Evolutionary conservation across 208 protist genomes (phyloP).

Genomic region (Wallacemonas rigidus): DNA sequence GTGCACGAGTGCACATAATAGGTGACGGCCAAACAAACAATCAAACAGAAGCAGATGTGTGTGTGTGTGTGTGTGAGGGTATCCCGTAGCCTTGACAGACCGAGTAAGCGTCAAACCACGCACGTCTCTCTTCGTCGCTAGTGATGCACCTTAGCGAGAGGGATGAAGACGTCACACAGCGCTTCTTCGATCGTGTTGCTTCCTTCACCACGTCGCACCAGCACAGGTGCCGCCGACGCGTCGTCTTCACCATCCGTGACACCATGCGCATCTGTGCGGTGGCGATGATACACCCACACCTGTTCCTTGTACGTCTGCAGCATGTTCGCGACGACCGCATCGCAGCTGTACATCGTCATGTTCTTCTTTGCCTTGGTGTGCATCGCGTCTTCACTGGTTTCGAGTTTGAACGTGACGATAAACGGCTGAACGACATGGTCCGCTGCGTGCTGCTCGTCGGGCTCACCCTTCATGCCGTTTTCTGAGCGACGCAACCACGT

Average conservation of each 20-base stretch:
- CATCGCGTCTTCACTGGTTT: conserved; percentile 71
- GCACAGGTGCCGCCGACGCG: conserved; percentile 31
- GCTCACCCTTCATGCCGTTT: neutral
- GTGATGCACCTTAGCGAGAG: conserved; percentile 11
- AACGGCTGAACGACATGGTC: conserved; percentile 30
- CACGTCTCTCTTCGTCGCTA: neutral
- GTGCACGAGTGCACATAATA: neutral
- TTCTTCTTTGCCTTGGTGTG: conserved; percentile 73
- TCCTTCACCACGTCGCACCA: conserved; percentile 30
- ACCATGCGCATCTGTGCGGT: too few species aligned
- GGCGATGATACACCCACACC: conserved; percentile 62
- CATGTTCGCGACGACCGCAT: conserved; percentile 85
- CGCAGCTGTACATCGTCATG: conserved; percentile 60
- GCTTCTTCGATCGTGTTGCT: conserved; percentile 51
- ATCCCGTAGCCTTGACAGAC: too few species aligned
- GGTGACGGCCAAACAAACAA: neutral
- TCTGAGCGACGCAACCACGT: conserved; percentile 51
- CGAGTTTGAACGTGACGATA: conserved; percentile 83
- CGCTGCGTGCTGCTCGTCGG: conserved; percentile 1
- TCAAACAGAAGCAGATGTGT: neutral
- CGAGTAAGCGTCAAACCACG: neutral
- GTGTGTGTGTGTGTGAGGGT: too few species aligned
- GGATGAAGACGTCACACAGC: conserved; percentile 60
- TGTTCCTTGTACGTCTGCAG: conserved; percentile 79
- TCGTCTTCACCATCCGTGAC: neutral